Base-by-base conservation (phyloP, 2,329 filamentous ascomycete genomes). In the Eutypa lata region DNA sequence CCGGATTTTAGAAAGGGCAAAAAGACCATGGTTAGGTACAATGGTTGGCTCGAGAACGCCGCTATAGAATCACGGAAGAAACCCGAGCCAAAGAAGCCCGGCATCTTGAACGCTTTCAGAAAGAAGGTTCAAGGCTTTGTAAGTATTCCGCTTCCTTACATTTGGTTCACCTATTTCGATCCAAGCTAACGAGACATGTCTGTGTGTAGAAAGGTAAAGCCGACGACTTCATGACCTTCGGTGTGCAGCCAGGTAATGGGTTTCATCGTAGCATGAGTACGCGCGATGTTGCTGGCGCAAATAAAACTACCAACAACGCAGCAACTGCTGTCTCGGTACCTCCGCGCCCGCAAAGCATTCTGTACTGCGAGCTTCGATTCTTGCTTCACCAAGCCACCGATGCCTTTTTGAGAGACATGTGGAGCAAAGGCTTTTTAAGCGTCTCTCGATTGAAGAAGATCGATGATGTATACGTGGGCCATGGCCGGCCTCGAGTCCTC, bases 321-420 rank as follows among this genome's bases (percentile, higher is more conserved):
- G 26, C 26, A 5, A 31, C 10, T 31, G 26, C 10, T 21, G 79
- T 83, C 57, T 82, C 80, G 0, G 72, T 84, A 3, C 70, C 76
- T 60, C 71, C 80, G 1, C 77, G 81, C 43, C 80, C 83, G 66
- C 82, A 84, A 61, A 80, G 77, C 48, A 73, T 84, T 8, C 65
- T 84, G 7, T 84, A 82, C 64, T 81, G 80, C 63, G 81, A 85
- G 64, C 74, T 84, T 7, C 80, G 83, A 61, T 84, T 76, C 58
- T 67, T 75, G 53, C 64, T 84, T n/a, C 76, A 74, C 53, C 76
- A 73, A 5, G 75, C 76, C 0, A 64, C 84, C 31, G 77, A 82
- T 52, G 65, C 68, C 11, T 84, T 81, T 67, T 77, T 84, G 52
- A 74, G 72, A 11, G 64, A 71, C 16, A 79, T 84, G 62, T 72